Base-by-base conservation (phyloP, 306 rosid species). In the Carpinus viminea region DNA sequence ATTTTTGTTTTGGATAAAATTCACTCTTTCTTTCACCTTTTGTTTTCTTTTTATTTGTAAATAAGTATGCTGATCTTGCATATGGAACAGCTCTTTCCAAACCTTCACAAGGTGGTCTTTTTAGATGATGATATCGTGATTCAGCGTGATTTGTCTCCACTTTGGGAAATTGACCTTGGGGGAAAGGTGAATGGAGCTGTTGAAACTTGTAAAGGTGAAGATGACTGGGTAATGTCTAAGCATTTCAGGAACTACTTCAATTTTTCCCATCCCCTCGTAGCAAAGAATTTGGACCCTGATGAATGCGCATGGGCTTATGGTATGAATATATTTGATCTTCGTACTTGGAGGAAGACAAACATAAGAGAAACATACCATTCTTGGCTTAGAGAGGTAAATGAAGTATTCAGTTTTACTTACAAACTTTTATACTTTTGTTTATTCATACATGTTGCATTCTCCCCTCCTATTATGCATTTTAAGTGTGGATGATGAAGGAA, bases 281-380 rank as follows among this genome's bases (percentile, higher is more conserved):
- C 85, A 68, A 75, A 84, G 76, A 74, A 88, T 84, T 85, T 96
- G 86, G 89, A 96, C 79, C 98, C 99, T 74, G 91, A 93, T 52
- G 97, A 96, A 78, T 96, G 99, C 85, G 99, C 98, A n/a, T 96
- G 99, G 99, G 99, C 99, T 74, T 96, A 92, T 73, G 97, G 98
- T 82, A 93, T 96, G 99, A 96, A 96, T 86, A 13, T 96, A 56
- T 96, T 96, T 84, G 98, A 96, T 89, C 87, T 96, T 65, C 91
- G 75, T 60, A 82, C 81, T 65, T 96, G 99, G 99, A 93, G 99
- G 83, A 70, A 62, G 64, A 88, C 99, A 80, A 87, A 83, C 56
- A 90, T 96, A 66, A 82, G 91, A 85, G 96, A 93, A 71, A 89
- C 89, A 17, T 96, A 96, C 80, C 99, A 96, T 86, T 87, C 86